Evolutionary conservation across 345 rosid genomes (phyloP).

Genomic region (Pistacia vera): DNA sequence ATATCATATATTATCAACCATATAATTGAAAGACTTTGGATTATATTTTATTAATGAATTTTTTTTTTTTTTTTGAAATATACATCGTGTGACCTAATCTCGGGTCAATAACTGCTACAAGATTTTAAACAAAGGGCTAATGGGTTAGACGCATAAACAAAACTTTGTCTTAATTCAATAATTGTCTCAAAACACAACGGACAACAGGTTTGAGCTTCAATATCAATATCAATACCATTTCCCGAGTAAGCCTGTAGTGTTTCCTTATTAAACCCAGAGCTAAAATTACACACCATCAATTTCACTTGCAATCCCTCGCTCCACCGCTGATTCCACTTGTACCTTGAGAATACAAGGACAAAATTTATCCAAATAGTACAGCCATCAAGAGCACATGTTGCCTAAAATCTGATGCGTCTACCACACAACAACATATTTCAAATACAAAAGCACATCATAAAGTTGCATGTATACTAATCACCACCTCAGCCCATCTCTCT

Average conservation of each 20-base stretch:
- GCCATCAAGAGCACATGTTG: background rate
- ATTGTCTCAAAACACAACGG: too few species aligned
- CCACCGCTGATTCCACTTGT: background rate
- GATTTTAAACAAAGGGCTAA: too few species aligned
- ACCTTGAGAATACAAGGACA: background rate
- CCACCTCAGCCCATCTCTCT: conserved; percentile 32
- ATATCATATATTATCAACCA: too few species aligned
- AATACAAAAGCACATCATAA: background rate
- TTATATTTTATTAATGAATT: too few species aligned
- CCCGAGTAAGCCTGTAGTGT: background rate
- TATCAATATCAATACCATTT: background rate
- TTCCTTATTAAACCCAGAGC: background rate
- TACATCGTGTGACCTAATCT: too few species aligned
- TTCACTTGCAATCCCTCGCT: background rate
- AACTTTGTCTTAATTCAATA: too few species aligned
- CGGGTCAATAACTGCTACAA: too few species aligned
- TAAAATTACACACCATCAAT: background rate
- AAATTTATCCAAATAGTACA: background rate
- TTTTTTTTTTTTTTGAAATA: too few species aligned
- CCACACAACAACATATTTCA: background rate
- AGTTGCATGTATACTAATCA: conserved; percentile 17
- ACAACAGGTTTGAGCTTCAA: background rate
- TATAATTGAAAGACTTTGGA: too few species aligned
- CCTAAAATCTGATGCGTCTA: background rate
- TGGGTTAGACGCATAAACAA: too few species aligned